These are phyloP conservation scores for Coemansia sp. DNA, from an alignment of 192 early-diverging fungal genomes.

Conservation along the genomic window DNA sequence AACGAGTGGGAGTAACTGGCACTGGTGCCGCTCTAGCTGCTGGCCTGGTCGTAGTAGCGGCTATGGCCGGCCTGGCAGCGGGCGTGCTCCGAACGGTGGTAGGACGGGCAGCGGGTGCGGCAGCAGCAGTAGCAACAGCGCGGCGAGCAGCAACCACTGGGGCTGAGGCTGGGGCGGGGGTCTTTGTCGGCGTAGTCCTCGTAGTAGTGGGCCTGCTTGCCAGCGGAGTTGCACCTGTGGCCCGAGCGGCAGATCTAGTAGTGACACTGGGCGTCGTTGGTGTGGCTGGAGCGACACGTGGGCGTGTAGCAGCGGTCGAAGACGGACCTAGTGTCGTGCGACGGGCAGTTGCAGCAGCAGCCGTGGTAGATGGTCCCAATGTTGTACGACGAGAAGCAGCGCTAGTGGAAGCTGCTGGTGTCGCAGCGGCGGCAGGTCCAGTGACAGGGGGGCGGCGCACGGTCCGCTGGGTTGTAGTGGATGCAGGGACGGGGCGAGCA, in stretches of 20 bases:
- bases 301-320: background rate
- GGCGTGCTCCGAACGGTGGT: background rate
- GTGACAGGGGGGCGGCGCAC: conserved; percentile 20
- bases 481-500: conserved; percentile 10
- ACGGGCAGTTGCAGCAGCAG: background rate
- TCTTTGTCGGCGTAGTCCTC: background rate
- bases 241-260: background rate
- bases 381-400: conserved; percentile 19
- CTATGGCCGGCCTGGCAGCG: background rate
- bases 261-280: conserved; percentile 11
- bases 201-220: background rate
- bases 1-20: conserved; percentile 1
- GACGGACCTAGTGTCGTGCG: conserved; percentile 22
- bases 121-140: background rate
- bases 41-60: background rate
- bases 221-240: background rate
- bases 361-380: conserved; percentile 9
- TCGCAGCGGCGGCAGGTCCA: conserved; percentile 1
- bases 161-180: background rate
- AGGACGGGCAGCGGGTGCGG: background rate
- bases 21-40: background rate
- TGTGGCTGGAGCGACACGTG: conserved; percentile 6
- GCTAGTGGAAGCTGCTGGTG: background rate
- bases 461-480: conserved; percentile 16
- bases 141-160: background rate